phyloP scores from a whole-genome alignment of 495 filamentous ascomycete species.

The Neohortaea acidophila region DNA sequence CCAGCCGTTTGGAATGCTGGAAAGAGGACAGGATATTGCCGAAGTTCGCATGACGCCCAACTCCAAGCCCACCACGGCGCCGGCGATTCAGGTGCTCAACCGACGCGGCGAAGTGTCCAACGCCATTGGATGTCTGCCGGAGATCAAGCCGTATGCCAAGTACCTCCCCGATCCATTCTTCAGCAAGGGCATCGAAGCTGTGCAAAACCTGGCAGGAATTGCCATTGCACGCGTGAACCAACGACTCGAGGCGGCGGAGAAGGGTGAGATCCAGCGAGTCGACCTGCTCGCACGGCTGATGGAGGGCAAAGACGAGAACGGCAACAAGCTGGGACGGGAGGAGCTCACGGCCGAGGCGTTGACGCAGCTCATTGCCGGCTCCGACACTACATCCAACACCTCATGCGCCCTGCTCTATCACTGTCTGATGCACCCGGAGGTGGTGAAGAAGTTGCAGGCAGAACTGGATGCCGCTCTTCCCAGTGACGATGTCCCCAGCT shows the following conservation, averaged over 20 bases:
- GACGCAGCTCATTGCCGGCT: conserved; percentile 81
- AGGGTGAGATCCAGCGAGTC: conserved; percentile 41
- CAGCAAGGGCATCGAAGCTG: conserved; percentile 42
- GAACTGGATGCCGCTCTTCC: conserved; percentile 59
- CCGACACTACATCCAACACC: conserved; percentile 81
- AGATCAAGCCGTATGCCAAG: conserved; percentile 47
- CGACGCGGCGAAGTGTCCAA: conserved; percentile 50
- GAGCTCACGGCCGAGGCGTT: conserved; percentile 81
- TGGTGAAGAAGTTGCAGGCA: conserved; percentile 52
- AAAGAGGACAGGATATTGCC: conserved; percentile 45
- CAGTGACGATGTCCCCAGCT: conserved; percentile 47
- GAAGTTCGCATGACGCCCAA: conserved; percentile 43
- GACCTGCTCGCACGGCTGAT: conserved; percentile 74
- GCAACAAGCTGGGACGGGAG: conserved; percentile 52
- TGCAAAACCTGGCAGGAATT: conserved; percentile 52
- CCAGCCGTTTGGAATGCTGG: conserved; percentile 36
- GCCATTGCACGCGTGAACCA: conserved; percentile 67
- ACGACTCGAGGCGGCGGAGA: conserved; percentile 51
- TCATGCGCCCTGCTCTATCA: conserved; percentile 75
- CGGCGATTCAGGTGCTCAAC: conserved; percentile 59
- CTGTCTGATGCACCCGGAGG: conserved; percentile 51
- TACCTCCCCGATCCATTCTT: conserved; percentile 58
- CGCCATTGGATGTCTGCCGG: conserved; percentile 44
- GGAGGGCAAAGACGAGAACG: conserved; percentile 72
- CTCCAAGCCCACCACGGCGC: conserved; percentile 39